A percentile compares a stretch with the other conserved stretches of the same genome.
Conservation (phyloP, 495 filamentous ascomycete species). For the Hypoxylon trugodes region DNA sequence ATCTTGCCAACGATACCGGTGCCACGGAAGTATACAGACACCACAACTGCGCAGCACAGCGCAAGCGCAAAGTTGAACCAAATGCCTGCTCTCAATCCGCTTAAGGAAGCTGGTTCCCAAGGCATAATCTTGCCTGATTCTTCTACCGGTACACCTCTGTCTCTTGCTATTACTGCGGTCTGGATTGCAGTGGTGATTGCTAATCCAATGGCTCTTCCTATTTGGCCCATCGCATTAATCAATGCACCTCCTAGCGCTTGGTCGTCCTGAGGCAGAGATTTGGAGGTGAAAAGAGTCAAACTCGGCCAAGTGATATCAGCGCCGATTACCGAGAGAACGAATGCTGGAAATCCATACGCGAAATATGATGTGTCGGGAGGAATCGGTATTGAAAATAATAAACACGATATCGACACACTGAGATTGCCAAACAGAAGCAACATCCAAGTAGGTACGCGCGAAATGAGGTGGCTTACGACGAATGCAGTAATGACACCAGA, state of each 20-base stretch:
- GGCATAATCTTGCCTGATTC: slow-evolving; percentile 44
- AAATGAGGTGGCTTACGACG: slow-evolving; percentile 63
- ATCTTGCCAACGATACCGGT: slow-evolving; percentile 56
- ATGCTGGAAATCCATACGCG: slow-evolving; percentile 66
- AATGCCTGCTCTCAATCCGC: slow-evolving; percentile 60
- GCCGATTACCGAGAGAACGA: slow-evolving; percentile 65
- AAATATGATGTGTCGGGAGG: slow-evolving; percentile 63
- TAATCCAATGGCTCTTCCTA: slow-evolving; percentile 65
- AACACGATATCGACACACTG: slow-evolving; percentile 55
- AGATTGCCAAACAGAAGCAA: slow-evolving; percentile 63
- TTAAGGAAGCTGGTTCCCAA: slow-evolving; percentile 55
- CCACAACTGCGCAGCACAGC: slow-evolving; percentile 46
- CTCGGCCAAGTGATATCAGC: slow-evolving; percentile 67
- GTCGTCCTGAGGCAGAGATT: slow-evolving; percentile 64
- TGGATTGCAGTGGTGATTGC: slow-evolving; percentile 67
- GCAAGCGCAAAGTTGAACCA: slow-evolving; percentile 63
- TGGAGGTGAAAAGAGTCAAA: slow-evolving; percentile 66
- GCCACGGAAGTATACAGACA: slow-evolving; percentile 53
- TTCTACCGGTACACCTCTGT: slow-evolving; percentile 50
- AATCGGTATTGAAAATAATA: slow-evolving; percentile 67
- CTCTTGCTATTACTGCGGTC: slow-evolving; percentile 59
- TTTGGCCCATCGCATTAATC: slow-evolving; percentile 66
- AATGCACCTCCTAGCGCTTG: slow-evolving; percentile 68
- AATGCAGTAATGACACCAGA: slow-evolving; percentile 58
- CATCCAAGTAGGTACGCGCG: slow-evolving; percentile 59